These are phyloP conservation scores for Globisporangium iwayamae DNA, from an alignment of 352 stramenopile species.

Conservation along the genomic window DNA sequence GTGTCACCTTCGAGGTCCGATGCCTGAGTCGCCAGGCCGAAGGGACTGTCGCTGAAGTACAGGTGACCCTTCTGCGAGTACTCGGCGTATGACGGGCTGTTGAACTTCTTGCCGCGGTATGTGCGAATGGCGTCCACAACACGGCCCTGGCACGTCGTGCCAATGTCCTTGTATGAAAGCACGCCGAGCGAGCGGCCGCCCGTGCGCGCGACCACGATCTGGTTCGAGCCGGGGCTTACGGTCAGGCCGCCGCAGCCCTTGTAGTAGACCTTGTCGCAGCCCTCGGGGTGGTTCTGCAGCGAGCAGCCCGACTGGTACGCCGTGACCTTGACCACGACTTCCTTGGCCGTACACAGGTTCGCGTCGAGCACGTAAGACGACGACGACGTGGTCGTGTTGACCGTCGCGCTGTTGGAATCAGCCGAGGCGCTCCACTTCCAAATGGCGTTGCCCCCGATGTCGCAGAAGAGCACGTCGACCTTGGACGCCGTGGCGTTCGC, in stretches of 20 bases:
- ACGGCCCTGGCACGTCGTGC: conserved; percentile 52
- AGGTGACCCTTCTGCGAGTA: conserved; percentile 60
- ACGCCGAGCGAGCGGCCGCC: conserved; percentile 70
- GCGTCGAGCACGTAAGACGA: conserved; percentile 23
- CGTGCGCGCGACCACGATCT: conserved; percentile 71
- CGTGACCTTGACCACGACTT: conserved; percentile 52
- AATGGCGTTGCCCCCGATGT: conserved; percentile 67
- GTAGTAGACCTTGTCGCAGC: conserved; percentile 67
- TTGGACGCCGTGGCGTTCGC: conserved; percentile 14
- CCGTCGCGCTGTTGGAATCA: conserved; percentile 24
- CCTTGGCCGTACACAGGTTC: conserved; percentile 17
- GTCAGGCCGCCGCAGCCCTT: conserved; percentile 80
- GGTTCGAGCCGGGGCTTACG: conserved; percentile 54
- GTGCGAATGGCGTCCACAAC: conserved; percentile 73
- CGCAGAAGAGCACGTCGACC: conserved; percentile 66
- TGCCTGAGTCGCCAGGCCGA: conserved; percentile 57
- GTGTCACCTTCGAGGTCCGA: conserved; percentile 60
- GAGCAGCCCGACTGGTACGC: conserved; percentile 66
- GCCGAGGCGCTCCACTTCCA: conserved; percentile 64
- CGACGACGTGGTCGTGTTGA: conserved; percentile 25
- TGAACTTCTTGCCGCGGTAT: conserved; percentile 77
- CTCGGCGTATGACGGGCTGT: conserved; percentile 67
- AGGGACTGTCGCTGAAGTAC: conserved; percentile 81
- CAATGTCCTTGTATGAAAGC: conserved; percentile 55
- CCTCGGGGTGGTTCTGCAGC: conserved; percentile 59